Percentiles rank a stretch among this genome's conserved stretches.
phyloP scores from a whole-genome alignment of 2,329 filamentous ascomycete species.

The Cladosporium sp. region DNA sequence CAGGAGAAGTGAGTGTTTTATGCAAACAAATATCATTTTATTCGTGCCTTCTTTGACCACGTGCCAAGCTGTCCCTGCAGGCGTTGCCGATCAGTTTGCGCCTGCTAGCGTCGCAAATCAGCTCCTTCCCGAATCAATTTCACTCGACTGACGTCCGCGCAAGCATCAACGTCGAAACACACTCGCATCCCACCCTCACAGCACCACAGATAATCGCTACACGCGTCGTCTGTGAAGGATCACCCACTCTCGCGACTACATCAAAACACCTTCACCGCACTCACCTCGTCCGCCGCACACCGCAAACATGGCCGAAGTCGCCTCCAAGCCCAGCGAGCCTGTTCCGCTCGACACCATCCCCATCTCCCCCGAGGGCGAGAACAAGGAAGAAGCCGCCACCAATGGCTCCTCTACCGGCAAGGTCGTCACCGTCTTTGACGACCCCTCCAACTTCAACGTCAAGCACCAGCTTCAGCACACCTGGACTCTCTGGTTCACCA shows the following conservation, averaged over 20 bases:
- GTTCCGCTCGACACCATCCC: slow-evolving; percentile 52
- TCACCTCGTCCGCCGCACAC: slow-evolving; percentile 9
- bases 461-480: slow-evolving; percentile 97
- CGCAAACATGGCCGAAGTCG: slow-evolving; percentile 31
- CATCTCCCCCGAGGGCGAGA: slow-evolving; percentile 45
- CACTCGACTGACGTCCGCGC: background rate
- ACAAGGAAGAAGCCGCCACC: slow-evolving; percentile 39
- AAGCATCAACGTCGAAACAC: background rate
- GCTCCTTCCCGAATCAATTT: slow-evolving; percentile 9
- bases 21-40: too few species aligned
- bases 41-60: too few species aligned
- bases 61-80: background rate
- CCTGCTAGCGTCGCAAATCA: slow-evolving; percentile 1
- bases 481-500: slow-evolving; percentile 99
- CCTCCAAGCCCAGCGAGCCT: slow-evolving; percentile 29
- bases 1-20: too few species aligned
- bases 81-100: slow-evolving; percentile 4
- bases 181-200: background rate
- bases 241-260: background rate
- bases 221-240: background rate
- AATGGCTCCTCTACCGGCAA: slow-evolving; percentile 46
- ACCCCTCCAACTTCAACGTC: slow-evolving; percentile 98
- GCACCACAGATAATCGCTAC: slow-evolving; percentile 2
- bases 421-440: slow-evolving; percentile 90
- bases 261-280: background rate